Conservation (phyloP, 805 yeast species). For the Starmerella potacharoeniae region DNA sequence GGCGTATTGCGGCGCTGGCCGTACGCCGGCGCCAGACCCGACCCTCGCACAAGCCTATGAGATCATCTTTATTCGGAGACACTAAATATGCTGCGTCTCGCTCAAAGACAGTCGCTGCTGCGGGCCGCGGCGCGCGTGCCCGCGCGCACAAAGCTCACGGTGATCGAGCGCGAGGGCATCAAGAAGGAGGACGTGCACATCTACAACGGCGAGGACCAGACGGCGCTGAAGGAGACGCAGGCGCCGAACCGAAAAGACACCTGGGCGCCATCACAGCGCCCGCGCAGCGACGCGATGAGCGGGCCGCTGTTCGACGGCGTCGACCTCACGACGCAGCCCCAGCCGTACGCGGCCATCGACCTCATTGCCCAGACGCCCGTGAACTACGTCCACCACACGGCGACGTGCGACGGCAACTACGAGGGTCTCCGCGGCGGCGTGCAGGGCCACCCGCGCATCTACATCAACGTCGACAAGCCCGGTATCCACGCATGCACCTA, state of each 20-base stretch:
- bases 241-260: constrained; percentile 64
- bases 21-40: not conserved
- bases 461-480: constrained; percentile 67
- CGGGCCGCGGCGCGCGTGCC: not conserved
- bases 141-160: constrained; percentile 17
- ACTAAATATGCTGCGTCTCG: constrained; percentile 5
- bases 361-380: constrained; percentile 66
- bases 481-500: constrained; percentile 66
- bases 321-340: constrained; percentile 59
- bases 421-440: constrained; percentile 41
- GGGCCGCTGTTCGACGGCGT: constrained; percentile 62
- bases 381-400: constrained; percentile 50
- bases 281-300: constrained; percentile 45
- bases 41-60: not conserved
- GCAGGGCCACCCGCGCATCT: constrained; percentile 76
- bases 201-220: constrained; percentile 21
- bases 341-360: constrained; percentile 75
- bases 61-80: not conserved
- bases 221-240: constrained; percentile 34
- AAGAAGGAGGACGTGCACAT: constrained; percentile 13
- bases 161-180: constrained; percentile 16
- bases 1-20: too few species aligned
- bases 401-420: constrained; percentile 65
- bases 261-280: constrained; percentile 63
- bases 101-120: constrained; percentile 9